Evolutionary conservation across 2,329 filamentous ascomycete genomes (phyloP), one percentile per base, ranked within the genome.

Genomic region (Penicillium digitatum): DNA sequence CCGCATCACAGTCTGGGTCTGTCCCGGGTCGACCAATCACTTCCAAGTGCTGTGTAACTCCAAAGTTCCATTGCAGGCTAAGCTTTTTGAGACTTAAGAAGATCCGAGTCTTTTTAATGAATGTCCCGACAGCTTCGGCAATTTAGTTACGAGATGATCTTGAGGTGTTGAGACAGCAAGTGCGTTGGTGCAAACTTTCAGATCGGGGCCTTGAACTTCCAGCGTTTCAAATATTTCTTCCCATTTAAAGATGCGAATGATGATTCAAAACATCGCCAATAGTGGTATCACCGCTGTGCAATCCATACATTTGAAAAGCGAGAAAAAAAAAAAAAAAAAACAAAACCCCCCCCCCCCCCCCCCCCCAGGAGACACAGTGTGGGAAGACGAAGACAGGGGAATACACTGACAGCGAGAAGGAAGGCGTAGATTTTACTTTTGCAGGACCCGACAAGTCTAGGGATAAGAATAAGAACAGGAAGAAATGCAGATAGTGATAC

Each of bases 271-370:
- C 34, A 52, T 62, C 43, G 54, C 52, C 60, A 56, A 56, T 58
- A 27, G 52, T 61, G 56, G 60, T 58, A 63, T 61, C 58, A 63
- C 37, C 48, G 50, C 52, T 53, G 54, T 48, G 42, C 44, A 53
- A 44, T 57, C 48, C 48, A 44, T 47, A 47, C 49, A 51, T 34
- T 12, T 27, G 40, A 40, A 32, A 20, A 45, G 47, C 12, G 50
- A 32, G 18, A 18, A 44, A 22, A 50, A 31, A n/a, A n/a, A n/a
- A n/a, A n/a, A n/a, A n/a, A n/a, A n/a, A n/a, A n/a, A n/a, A n/a
- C n/a, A n/a, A n/a, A n/a, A n/a, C n/a, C n/a, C n/a, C n/a, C n/a
- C n/a, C n/a, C n/a, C n/a, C n/a, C n/a, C n/a, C n/a, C n/a, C n/a
- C n/a, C n/a, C n/a, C n/a, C 10, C 29, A 40, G 27, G 24, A 31